These are phyloP conservation scores for Cantharellus cinnabarinus DNA, from an alignment of 768 basidiomycete species.

Conservation along the genomic window DNA sequence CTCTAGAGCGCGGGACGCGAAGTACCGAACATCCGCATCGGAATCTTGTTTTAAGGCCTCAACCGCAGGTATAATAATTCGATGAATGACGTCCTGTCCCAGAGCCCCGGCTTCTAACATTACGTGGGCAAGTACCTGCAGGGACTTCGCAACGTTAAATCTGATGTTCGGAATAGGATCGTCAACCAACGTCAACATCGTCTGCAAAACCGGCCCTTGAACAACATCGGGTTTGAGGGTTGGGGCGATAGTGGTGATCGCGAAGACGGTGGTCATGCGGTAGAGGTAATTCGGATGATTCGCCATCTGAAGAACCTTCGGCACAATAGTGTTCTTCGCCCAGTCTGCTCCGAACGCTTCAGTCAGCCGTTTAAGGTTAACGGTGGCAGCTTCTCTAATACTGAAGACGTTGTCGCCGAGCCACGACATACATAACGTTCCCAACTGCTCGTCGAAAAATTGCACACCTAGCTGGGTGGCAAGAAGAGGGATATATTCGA, in stretches of 20 bases:
- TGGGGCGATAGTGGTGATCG: constrained; percentile 92
- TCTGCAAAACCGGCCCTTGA: constrained; percentile 62
- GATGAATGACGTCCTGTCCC: constrained; percentile 52
- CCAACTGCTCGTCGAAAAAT: constrained; percentile 96
- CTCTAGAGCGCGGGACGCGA: constrained; percentile 46
- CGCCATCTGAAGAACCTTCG: constrained; percentile 94
- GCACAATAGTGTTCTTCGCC: constrained; percentile 84
- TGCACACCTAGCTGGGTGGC: constrained; percentile 92
- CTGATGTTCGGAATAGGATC: constrained; percentile 98
- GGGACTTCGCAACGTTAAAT: constrained; percentile 91
- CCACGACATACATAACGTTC: constrained; percentile 97
- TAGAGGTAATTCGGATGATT: constrained; percentile 91
- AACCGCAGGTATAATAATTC: constrained; percentile 60
- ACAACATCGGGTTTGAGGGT: constrained; percentile 72
- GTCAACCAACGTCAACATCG: constrained; percentile 57
- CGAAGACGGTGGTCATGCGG: constrained; percentile 97
- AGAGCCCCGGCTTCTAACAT: constrained; percentile 36
- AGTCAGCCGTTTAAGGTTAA: constrained; percentile 89
- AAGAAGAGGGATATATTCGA: constrained; percentile 95
- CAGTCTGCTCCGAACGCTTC: constrained; percentile 98
- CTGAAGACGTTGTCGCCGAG: constrained; percentile 94
- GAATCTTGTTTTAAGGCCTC: constrained; percentile 72
- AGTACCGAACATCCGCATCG: constrained; percentile 95
- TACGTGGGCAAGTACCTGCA: constrained; percentile 68
- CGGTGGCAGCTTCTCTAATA: constrained; percentile 94